phyloP scores from a whole-genome alignment of 495 filamentous ascomycete species.

The Talaromyces stipitatus region DNA sequence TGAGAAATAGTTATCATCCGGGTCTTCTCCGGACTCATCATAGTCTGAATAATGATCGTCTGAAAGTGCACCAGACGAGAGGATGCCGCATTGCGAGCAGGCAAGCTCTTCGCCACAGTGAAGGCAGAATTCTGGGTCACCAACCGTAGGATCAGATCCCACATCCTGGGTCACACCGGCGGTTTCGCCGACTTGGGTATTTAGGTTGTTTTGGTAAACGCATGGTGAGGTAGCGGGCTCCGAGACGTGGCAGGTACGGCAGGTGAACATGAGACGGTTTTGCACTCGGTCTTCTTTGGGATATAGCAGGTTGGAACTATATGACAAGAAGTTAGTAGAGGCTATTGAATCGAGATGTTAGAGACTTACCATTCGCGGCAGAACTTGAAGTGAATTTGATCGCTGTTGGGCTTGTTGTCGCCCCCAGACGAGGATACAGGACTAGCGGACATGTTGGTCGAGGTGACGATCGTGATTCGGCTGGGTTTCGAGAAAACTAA shows the following conservation, averaged over 20 bases:
- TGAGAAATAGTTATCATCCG: neutral
- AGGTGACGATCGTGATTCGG: neutral
- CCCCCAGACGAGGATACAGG: slow-evolving; percentile 49
- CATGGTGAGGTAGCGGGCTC: slow-evolving; percentile 79
- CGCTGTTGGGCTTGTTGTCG: slow-evolving; percentile 47
- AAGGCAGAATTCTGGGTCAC: slow-evolving; percentile 52
- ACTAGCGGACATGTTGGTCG: slow-evolving; percentile 46
- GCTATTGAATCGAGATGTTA: slow-evolving; percentile 7
- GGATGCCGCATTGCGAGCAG: slow-evolving; percentile 38
- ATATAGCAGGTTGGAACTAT: slow-evolving; percentile 91
- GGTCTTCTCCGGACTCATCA: slow-evolving; percentile 5
- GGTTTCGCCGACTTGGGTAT: slow-evolving; percentile 84
- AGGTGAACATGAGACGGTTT: slow-evolving; percentile 65
- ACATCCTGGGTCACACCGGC: slow-evolving; percentile 97
- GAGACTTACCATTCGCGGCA: slow-evolving; percentile 79
- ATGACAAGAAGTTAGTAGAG: slow-evolving; percentile 13
- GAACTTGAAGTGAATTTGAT: slow-evolving; percentile 91
- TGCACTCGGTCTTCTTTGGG: slow-evolving; percentile 77
- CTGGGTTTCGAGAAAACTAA: neutral
- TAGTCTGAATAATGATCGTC: slow-evolving; percentile 10
- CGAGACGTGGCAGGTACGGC: slow-evolving; percentile 85
- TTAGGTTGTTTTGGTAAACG: slow-evolving; percentile 86
- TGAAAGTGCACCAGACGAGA: slow-evolving; percentile 8
- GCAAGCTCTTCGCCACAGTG: slow-evolving; percentile 44
- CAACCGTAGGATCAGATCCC: slow-evolving; percentile 92